Percentiles rank a stretch among this genome's conserved stretches.
Evolutionary conservation across 2,329 filamentous ascomycete species (phyloP).

Genomic region (Cladophialophora carrionii): DNA sequence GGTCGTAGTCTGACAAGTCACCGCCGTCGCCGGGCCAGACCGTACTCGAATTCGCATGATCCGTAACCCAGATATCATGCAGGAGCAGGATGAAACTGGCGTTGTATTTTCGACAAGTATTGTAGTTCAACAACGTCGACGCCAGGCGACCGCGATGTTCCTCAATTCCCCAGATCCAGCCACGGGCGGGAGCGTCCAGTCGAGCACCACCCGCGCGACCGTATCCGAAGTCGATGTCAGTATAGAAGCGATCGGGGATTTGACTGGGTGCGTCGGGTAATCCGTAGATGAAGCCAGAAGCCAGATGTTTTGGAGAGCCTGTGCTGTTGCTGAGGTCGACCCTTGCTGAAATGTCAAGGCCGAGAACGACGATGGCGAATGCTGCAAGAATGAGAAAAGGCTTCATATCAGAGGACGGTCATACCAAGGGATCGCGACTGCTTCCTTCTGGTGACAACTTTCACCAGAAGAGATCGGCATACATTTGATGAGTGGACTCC

Average conservation of each 20-base stretch:
- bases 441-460: no score
- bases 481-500: no score
- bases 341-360: neutral
- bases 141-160: constrained; percentile 39
- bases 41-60: neutral
- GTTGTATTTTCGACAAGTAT: neutral
- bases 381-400: no score
- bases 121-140: neutral
- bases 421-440: no score
- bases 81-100: neutral
- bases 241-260: constrained; percentile 48
- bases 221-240: constrained; percentile 49
- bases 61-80: neutral
- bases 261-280: constrained; percentile 46
- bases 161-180: constrained; percentile 47
- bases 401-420: no score
- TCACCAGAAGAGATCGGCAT: no score
- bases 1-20: neutral
- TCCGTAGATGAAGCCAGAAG: constrained; percentile 51
- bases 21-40: constrained; percentile 1
- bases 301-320: constrained; percentile 45
- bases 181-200: constrained; percentile 42
- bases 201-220: constrained; percentile 50
- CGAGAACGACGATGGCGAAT: no score
- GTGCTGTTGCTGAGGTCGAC: neutral